Evolutionary conservation across 2,329 filamentous ascomycete genomes (phyloP), one percentile per base, ranked within the genome.

Genomic region (Penicillium corylophilum): DNA sequence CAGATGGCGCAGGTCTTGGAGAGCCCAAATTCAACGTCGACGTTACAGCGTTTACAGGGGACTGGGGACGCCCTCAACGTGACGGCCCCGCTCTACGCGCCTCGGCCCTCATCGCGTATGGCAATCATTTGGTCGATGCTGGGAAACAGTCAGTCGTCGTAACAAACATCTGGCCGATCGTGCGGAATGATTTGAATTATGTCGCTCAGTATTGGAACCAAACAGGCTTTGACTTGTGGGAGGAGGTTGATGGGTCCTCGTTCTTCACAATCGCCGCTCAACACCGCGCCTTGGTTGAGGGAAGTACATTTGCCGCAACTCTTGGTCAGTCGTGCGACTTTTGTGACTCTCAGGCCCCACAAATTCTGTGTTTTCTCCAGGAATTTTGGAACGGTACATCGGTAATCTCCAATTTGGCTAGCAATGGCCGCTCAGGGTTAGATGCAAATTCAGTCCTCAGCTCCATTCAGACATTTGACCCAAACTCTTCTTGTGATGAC

Each of bases 21-120:
- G 89, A 93, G 68, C 81, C 88, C 48, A 92, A 92, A 70, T 92
- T 82, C 70, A 76, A 86, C 48, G 82, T 83, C 39, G 79, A 90
- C 57, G 69, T 80, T 50, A 81, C 75, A 12, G 76, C 82, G 12
- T 90, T 83, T 66, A 87, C 64, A 3, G 66, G 82, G 23, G 65
- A 73, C 10, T 93, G 89, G 89, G 89, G 88, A 26, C 82, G 89
- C 20, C 89, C 89, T 10, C 89, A 93, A 70, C 79, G 86, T 36
- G 89, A 94, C 70, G 89, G 89, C 0, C 89, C 89, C 18, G 83
- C 89, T 22, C 79, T 93, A 39, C 81, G 90, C 40, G 88, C 88
- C 2, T 89, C 83, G 41, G 83, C 89, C 2, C 71, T 93, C 62
- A 86, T 88, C 50, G 78, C 78, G 0, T 93, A 55, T 28, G 43